phyloP scores from a whole-genome alignment of 306 rosid genomes.

The Phaseolus lunatus region DNA sequence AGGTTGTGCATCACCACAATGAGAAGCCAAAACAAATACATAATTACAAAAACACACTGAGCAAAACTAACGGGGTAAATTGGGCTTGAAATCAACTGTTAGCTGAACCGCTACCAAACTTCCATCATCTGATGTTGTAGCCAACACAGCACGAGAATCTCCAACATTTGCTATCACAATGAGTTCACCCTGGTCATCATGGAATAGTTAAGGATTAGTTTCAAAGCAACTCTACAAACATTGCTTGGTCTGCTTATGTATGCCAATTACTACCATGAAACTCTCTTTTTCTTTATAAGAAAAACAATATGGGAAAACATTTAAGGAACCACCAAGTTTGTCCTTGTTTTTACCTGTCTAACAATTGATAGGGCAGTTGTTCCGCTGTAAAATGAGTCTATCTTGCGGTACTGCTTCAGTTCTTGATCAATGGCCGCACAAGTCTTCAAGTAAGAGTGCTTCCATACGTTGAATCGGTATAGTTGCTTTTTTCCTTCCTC shows the following conservation, averaged over 20 bases:
- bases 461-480: conserved; percentile 74
- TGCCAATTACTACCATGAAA: background rate
- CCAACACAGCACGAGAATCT: conserved; percentile 94
- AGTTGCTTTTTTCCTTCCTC: conserved; percentile 57
- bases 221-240: background rate
- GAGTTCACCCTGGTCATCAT: conserved; percentile 66
- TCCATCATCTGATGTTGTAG: conserved; percentile 76
- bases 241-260: background rate
- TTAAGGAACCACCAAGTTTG: background rate
- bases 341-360: conserved; percentile 67
- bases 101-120: conserved; percentile 72
- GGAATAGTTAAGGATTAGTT: conserved; percentile 19
- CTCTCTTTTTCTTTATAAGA: background rate
- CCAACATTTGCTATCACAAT: conserved; percentile 85
- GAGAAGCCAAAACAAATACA: background rate
- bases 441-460: conserved; percentile 77
- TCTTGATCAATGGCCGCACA: conserved; percentile 85
- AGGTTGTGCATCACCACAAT: background rate
- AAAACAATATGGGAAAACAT: background rate
- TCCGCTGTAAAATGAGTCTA: conserved; percentile 86
- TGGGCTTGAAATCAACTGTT: conserved; percentile 95
- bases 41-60: background rate
- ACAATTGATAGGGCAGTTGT: conserved; percentile 89
- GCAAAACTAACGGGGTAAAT: conserved; percentile 78
- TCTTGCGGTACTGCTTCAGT: conserved; percentile 70